These are phyloP conservation scores for Lasiosphaeria hispida DNA, from an alignment of 495 filamentous ascomycete species.

Conservation along the genomic window DNA sequence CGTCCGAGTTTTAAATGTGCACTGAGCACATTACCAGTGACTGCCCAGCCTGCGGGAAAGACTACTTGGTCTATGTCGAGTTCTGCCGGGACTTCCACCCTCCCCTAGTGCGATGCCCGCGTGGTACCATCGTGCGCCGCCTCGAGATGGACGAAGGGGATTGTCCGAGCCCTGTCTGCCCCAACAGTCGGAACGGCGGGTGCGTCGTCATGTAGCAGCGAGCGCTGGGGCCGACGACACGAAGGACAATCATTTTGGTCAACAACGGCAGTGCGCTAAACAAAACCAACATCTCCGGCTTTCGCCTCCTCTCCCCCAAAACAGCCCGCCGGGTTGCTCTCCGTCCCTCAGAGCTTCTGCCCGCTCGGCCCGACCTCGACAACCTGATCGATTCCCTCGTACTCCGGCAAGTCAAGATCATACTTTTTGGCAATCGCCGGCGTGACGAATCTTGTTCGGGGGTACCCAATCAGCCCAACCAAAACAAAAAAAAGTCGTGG, in stretches of 20 bases:
- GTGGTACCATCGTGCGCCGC: conserved; percentile 31
- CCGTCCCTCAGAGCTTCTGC: conserved; percentile 50
- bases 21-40: conserved; percentile 45
- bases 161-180: conserved; percentile 49
- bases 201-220: conserved; percentile 42
- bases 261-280: conserved; percentile 6
- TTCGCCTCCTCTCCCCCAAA: too few species aligned
- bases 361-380: conserved; percentile 67
- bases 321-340: neutral
- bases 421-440: conserved; percentile 82
- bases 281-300: neutral
- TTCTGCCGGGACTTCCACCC: conserved; percentile 48
- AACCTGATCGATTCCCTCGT: conserved; percentile 86
- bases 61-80: conserved; percentile 50
- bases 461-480: conserved; percentile 17
- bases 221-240: neutral
- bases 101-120: conserved; percentile 41
- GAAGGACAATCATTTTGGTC: neutral
- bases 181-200: conserved; percentile 47
- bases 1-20: conserved; percentile 43
- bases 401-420: conserved; percentile 75
- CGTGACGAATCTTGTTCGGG: conserved; percentile 65
- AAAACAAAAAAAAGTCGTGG: too few species aligned
- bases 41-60: conserved; percentile 53
- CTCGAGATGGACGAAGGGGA: conserved; percentile 47